These are phyloP conservation scores for Ottelia alismoides DNA, from an alignment of 106 monocot genomes.

Conservation along the genomic window DNA sequence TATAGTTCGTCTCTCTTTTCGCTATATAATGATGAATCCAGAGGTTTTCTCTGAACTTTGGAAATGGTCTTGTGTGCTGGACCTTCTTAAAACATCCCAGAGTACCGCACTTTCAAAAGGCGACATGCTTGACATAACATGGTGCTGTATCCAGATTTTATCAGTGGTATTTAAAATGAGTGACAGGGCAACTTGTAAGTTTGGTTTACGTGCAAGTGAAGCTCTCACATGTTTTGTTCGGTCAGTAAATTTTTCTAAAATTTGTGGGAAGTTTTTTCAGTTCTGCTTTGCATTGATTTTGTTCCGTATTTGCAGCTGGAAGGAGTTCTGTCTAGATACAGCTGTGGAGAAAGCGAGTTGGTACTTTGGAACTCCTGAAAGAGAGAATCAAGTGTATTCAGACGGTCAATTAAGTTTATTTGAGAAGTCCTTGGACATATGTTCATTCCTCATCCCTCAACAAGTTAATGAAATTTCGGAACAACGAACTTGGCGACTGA, in stretches of 20 bases:
- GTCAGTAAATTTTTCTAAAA: conserved; percentile 21
- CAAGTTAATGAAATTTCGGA: neutral
- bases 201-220: conserved; percentile 37
- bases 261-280: neutral
- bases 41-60: conserved; percentile 62
- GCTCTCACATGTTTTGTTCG: conserved; percentile 55
- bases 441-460: neutral
- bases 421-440: neutral
- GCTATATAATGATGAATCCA: conserved; percentile 46
- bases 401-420: conserved; percentile 12
- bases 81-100: conserved; percentile 27
- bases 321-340: conserved; percentile 78
- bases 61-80: conserved; percentile 77
- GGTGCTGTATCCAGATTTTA: conserved; percentile 60
- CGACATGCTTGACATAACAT: conserved; percentile 47
- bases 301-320: conserved; percentile 38
- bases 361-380: conserved; percentile 37
- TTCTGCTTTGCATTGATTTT: neutral
- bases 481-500: neutral
- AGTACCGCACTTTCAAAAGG: conserved; percentile 5
- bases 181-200: conserved; percentile 35
- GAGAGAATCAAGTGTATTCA: conserved; percentile 6
- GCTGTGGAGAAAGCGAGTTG: conserved; percentile 70
- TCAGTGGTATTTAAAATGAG: conserved; percentile 49
- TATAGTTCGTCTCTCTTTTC: conserved; percentile 44